Base-by-base conservation (phyloP, 345 rosid genomes). In the Brassica napus region DNA sequence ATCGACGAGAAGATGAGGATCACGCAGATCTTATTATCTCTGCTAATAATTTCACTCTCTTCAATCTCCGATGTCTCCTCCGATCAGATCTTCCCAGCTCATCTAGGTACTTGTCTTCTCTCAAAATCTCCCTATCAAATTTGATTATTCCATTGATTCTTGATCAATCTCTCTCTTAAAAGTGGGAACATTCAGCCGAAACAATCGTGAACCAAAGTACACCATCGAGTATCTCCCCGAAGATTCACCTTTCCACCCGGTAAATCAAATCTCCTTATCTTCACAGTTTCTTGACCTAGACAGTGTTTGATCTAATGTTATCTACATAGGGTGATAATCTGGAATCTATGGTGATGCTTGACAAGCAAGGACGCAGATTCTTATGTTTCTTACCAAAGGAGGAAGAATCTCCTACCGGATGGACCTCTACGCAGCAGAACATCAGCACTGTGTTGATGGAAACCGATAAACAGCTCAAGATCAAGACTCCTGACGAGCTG, bases 401-500 rank as follows among this genome's bases (percentile, higher is more conserved):
- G 68, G 96, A 90, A 84, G 86, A 88, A 81, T 73, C 82, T 16
- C 87, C 73, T 77, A 86, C 79, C 26, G 89, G 59, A 64, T 87
- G 75, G 85, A 80, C 86, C 15, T 72, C 83, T 52, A 73, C 24
- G 52, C 94, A 70, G 81, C 84, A 85, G 30, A 94, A 94, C 68
- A 75, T 78, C 1, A 94, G 89, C 82, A 89, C 89, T 82, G 79
- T 91, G 88, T 87, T 94, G 84, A 82, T 93, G 86, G 98, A 93
- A 54, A 83, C 91, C 1, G 92, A 91, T 83, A 87, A 86, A 74
- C 91, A 73, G 63, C 60, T 86, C 73, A 90, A 88, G 82, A 78
- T 93, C 85, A 91, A 91, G 91, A 91, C 93, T 26, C 96, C 98
- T 6, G 99, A 95, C 82, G 97, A 95, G 77, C 82, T 91, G 30